phyloP scores from a whole-genome alignment of 2,329 filamentous ascomycete genomes.

The Colletotrichum acutatum region DNA sequence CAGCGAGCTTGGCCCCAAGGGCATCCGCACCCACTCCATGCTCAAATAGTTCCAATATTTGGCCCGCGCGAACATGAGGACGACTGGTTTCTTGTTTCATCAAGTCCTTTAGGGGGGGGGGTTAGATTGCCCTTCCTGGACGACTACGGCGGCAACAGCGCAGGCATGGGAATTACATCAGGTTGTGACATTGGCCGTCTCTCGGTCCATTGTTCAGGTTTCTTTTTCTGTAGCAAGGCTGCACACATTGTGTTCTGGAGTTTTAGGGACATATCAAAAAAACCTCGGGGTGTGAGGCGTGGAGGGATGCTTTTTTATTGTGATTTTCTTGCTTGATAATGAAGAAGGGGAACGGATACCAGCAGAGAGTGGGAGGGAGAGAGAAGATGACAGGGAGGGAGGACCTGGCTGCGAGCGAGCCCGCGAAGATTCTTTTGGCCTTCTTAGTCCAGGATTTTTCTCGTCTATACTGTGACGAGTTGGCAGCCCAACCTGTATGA shows the following conservation, averaged over 20 bases:
- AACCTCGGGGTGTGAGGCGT: constrained; percentile 26
- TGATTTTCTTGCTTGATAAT: constrained; percentile 14
- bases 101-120: not conserved
- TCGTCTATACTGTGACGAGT: not conserved
- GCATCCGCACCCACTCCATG: constrained; percentile 64
- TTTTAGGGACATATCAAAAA: constrained; percentile 35
- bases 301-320: not conserved
- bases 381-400: not conserved
- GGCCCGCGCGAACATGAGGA: not conserved
- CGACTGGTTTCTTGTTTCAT: not conserved
- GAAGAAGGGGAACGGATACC: not conserved
- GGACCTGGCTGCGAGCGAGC: too few relatives aligned
- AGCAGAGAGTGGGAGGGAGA: not conserved
- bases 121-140: not conserved
- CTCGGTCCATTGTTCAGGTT: not conserved
- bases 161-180: not conserved
- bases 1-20: constrained; percentile 66
- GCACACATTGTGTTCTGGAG: constrained; percentile 21
- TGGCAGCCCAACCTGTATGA: constrained; percentile 8
- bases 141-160: not conserved
- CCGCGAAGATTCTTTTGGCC: not conserved
- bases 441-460: not conserved
- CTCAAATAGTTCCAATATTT: constrained; percentile 49
- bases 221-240: not conserved
- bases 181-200: not conserved